Evolutionary conservation across 352 stramenopile species (phyloP).

Genomic region (Phytopythium chamaehyphon): DNA sequence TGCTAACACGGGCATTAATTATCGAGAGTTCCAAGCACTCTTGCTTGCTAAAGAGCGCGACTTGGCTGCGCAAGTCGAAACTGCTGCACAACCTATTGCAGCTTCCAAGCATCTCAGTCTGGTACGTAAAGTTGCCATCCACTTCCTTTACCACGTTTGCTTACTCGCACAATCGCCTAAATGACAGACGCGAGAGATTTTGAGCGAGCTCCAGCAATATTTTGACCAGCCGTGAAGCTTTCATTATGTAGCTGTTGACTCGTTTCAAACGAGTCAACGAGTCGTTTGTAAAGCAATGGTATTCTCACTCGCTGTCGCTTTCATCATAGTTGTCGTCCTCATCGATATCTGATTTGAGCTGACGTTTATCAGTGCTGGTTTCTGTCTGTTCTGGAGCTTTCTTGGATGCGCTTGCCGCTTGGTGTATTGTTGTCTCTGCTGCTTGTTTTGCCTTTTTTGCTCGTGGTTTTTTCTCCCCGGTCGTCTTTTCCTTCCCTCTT

Average conservation of each 20-base stretch:
- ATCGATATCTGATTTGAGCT: slow-evolving; percentile 27
- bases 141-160: no score
- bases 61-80: slow-evolving; percentile 6
- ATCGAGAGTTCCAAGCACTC: slow-evolving; percentile 54
- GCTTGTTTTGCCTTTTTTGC: slow-evolving; percentile 10
- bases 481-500: slow-evolving; percentile 5
- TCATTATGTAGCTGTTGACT: no score
- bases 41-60: slow-evolving; percentile 46
- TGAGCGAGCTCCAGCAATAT: neutral
- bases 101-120: neutral
- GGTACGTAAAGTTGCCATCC: slow-evolving; percentile 5
- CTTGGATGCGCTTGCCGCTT: no score
- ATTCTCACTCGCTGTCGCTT: slow-evolving; percentile 51
- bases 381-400: slow-evolving; percentile 1
- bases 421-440: slow-evolving; percentile 6
- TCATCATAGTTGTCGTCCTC: slow-evolving; percentile 77
- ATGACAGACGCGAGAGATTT: slow-evolving; percentile 1
- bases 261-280: no score
- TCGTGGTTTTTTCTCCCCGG: slow-evolving; percentile 17
- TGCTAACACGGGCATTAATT: slow-evolving; percentile 79
- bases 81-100: neutral
- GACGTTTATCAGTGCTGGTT: slow-evolving; percentile 3
- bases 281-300: no score
- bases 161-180: no score
- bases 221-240: neutral